Evolutionary conservation across 2,329 filamentous ascomycete species (phyloP).

Genomic region (Aspergillus flavus): DNA sequence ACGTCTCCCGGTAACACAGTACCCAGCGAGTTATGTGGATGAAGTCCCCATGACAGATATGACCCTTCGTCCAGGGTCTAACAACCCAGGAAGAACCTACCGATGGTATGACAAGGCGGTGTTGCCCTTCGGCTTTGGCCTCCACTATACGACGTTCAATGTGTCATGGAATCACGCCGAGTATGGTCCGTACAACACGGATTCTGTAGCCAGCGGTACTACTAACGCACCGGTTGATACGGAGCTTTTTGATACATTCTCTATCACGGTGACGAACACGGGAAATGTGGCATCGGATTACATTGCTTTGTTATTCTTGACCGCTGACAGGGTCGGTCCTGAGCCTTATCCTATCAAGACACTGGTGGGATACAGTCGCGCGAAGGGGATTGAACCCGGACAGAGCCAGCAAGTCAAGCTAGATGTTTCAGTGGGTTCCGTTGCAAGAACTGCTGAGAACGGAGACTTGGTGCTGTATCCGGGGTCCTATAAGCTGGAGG

Average conservation of each 20-base stretch:
- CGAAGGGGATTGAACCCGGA: constrained; percentile 22
- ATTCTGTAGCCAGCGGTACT: neutral
- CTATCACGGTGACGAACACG: constrained; percentile 33
- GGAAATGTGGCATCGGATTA: constrained; percentile 38
- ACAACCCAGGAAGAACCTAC: constrained; percentile 41
- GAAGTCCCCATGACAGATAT: constrained; percentile 41
- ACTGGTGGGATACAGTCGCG: constrained; percentile 33
- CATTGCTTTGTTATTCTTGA: constrained; percentile 36
- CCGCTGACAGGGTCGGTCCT: constrained; percentile 31
- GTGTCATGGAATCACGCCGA: constrained; percentile 5
- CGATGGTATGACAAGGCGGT: constrained; percentile 42
- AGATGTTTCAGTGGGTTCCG: constrained; percentile 32
- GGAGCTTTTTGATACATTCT: constrained; percentile 28
- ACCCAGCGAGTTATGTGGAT: constrained; percentile 44
- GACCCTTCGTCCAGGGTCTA: constrained; percentile 31
- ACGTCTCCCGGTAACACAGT: constrained; percentile 38
- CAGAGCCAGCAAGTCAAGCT: constrained; percentile 25
- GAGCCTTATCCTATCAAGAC: constrained; percentile 39
- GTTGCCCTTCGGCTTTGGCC: constrained; percentile 40
- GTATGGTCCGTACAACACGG: constrained; percentile 6
- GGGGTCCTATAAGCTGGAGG: constrained; percentile 28
- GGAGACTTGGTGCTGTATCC: constrained; percentile 39
- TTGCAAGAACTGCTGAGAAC: constrained; percentile 33
- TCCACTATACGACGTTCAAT: constrained; percentile 45
- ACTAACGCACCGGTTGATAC: neutral